Evolutionary conservation across 2,329 filamentous ascomycete species (phyloP), one percentile per base, ranked within the genome.

Genomic region (Pseudocercospora eumusae): DNA sequence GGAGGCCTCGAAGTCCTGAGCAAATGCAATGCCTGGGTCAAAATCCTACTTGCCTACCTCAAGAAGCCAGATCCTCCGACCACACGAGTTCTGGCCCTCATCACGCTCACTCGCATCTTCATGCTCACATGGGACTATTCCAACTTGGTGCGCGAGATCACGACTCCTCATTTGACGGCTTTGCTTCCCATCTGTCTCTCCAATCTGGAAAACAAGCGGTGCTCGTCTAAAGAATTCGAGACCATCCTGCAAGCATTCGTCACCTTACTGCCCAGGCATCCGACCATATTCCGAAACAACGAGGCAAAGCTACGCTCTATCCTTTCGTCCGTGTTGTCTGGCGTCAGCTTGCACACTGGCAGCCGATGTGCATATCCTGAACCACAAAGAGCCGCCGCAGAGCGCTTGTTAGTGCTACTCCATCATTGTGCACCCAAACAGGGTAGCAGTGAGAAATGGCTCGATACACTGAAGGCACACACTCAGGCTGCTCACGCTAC

Each of bases 1-100:
- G 92, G 92, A 23, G 92, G 92, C 50, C 92, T 90, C 86, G 91
- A 96, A 72, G 86, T 89, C 61, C 81, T 97, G 62, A 86, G 88
- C 65, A 86, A 86, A 57, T 86, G 85, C 33, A 86, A 88, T 69
- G 82, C 87, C 2, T 96, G 93, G 90, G 87, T 95, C 64, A 82
- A 85, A 68, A 87, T 86, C n/a, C 78, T 97, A 31, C 77, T 97
- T 56, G 83, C 84, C 1, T 84, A 96, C 58, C 75, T 97, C 40
- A 87, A 88, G 86, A 96, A 92, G 83, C 86, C 88, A 9, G 92
- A 96, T 70, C 86, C 91, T 2, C 75, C 84, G 6, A 85, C 88
- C 3, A 87, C 87, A 33, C 96, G 95, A 73, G 89, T 89, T 73
- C 76, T 97, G 62, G 86, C 86, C 67, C 81, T 96, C 55, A 84